Evolutionary conservation across 495 filamentous ascomycete species (phyloP).

Genomic region (Hypoxylon intermedium): DNA sequence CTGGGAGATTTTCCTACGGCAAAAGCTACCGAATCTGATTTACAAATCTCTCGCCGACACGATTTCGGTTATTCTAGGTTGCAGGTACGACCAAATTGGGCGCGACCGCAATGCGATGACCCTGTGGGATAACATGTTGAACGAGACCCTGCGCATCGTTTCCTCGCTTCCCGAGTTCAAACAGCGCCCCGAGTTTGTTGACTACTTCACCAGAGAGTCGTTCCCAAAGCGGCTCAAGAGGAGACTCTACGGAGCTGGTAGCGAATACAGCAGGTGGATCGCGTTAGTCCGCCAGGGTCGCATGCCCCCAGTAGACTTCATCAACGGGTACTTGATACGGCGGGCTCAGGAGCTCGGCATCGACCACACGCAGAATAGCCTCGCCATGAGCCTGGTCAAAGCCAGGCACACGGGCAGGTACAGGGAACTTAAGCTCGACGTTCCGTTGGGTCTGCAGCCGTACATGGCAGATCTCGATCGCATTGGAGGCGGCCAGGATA

Average conservation of each 20-base stretch:
- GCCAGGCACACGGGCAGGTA: constrained; percentile 36
- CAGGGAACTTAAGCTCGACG: constrained; percentile 23
- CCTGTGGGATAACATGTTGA: constrained; percentile 71
- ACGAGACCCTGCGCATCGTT: constrained; percentile 52
- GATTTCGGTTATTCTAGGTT: constrained; percentile 74
- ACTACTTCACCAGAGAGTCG: constrained; percentile 60
- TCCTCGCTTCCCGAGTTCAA: constrained; percentile 64
- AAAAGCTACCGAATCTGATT: constrained; percentile 76
- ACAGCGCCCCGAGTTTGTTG: constrained; percentile 62
- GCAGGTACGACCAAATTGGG: constrained; percentile 72
- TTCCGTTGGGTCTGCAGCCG: constrained; percentile 36
- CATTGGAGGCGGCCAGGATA: constrained; percentile 29
- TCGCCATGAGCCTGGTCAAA: constrained; percentile 45
- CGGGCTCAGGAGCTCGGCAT: constrained; percentile 72
- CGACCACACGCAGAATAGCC: constrained; percentile 65
- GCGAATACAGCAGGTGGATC: constrained; percentile 60
- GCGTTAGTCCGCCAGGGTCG: constrained; percentile 44
- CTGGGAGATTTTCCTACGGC: constrained; percentile 38
- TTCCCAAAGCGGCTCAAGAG: constrained; percentile 53
- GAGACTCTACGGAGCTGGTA: constrained; percentile 52
- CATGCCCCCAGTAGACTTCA: constrained; percentile 75
- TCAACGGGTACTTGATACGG: constrained; percentile 82
- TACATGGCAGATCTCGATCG: constrained; percentile 26
- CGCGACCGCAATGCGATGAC: constrained; percentile 66
- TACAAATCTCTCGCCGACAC: constrained; percentile 79